Base-by-base conservation (phyloP, 2,329 filamentous ascomycete species). In the Colletotrichum tofieldiae region DNA sequence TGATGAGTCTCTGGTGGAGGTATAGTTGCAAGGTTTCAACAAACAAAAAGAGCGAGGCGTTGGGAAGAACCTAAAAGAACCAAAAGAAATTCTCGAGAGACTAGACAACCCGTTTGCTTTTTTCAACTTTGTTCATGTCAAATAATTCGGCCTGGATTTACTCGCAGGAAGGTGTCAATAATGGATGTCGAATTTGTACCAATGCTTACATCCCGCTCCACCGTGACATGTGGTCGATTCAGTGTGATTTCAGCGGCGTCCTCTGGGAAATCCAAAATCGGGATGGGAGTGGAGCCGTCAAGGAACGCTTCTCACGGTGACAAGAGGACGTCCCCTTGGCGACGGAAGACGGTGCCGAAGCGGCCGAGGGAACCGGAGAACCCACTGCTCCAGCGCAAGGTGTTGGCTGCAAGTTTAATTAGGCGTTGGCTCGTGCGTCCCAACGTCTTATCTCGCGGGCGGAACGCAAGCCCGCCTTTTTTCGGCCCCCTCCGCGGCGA, bases 1-100 rank as follows among this genome's bases (percentile, higher is more conserved):
- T 93, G 81, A 79, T 68, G 62, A 52, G 26, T 67, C 14, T 59
- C 54, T 60, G 54, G 45, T 12, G 51, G 39, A 18, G 14, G 12
- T 60, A 49, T 64, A 55, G 59, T 61, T 72, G 70, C 65, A 65
- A 55, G 56, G 67, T 69, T 72, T 64, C 11, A 8, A 63, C 39
- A 61, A 58, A 14, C 16, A 16, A 68, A 68, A 68, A 60, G 68
- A 72, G 70, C 70, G 70, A 65, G 70, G 70, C 70, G 70, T 72
- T 72, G 52, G 70, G 70, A 72, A 72, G 55, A 67, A 68, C 69
- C 65, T 56, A 56, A 63, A 72, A 55, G 47, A 69, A 69, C 45
- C 52, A 64, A 47, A 64, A 65, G 32, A 61, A 65, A 69, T 39
- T 14, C 26, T 35, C 8, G 11, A 51, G 29, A 52, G 61, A 67